phyloP scores from a whole-genome alignment of 306 rosid species.

The Myrica gale region DNA sequence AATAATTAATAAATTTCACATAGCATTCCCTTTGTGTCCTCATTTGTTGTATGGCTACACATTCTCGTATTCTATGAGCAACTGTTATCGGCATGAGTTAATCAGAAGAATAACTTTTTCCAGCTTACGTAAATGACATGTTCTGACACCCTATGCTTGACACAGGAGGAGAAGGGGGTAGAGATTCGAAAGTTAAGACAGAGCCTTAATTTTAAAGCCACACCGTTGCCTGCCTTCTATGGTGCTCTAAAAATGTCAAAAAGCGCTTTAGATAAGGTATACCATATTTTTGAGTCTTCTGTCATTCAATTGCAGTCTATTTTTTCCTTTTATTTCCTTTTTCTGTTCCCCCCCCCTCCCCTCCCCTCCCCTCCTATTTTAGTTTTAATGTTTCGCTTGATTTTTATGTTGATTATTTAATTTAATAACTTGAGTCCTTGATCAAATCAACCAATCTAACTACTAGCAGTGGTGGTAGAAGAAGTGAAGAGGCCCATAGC shows the following conservation, averaged over 20 bases:
- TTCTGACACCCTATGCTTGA: constrained; percentile 26
- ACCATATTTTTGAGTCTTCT: background rate
- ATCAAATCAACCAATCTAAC: constrained; percentile 19
- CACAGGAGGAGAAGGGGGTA: constrained; percentile 57
- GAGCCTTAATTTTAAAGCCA: constrained; percentile 53
- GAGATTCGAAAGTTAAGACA: constrained; percentile 46
- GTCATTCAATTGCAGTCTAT: constrained; percentile 3
- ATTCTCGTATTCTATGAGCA: background rate
- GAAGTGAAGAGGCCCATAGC: constrained; percentile 23
- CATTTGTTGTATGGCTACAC: no score
- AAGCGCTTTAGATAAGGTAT: constrained; percentile 55
- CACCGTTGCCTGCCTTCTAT: constrained; percentile 46
- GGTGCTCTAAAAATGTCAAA: constrained; percentile 45
- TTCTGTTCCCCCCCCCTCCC: background rate
- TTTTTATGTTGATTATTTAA: background rate
- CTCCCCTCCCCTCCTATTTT: background rate
- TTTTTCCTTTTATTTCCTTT: background rate
- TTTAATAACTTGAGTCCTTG: constrained; percentile 24
- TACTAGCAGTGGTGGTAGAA: constrained; percentile 17
- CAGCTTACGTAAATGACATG: constrained; percentile 15
- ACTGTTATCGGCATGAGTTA: background rate
- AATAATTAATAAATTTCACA: no score
- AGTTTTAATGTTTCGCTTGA: background rate
- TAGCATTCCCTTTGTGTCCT: no score
- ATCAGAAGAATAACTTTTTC: background rate